These are phyloP conservation scores for Mycena galopus DNA, from an alignment of 768 basidiomycete species.

Conservation along the genomic window DNA sequence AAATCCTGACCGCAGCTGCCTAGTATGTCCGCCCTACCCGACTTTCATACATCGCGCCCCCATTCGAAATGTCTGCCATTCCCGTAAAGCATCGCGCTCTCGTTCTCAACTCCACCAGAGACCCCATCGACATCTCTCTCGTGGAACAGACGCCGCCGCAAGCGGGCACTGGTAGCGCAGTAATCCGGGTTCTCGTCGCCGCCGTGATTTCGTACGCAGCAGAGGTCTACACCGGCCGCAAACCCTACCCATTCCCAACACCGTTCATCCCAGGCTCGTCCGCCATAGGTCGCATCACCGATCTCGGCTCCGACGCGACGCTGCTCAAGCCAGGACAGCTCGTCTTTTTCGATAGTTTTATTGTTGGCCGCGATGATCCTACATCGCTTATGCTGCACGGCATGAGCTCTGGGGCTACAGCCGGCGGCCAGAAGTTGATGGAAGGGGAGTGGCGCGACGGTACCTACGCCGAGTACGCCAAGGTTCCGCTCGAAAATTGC, in stretches of 20 bases:
- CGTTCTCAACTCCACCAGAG: not conserved
- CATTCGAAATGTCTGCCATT: not conserved
- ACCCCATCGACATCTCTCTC: not conserved
- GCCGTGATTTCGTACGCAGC: not conserved
- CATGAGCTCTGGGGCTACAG: not conserved
- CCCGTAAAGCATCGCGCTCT: not conserved
- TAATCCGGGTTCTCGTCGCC: not conserved
- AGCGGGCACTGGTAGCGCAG: not conserved
- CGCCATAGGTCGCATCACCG: constrained; percentile 2
- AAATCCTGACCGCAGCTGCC: no score
- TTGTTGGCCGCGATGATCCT: constrained; percentile 7
- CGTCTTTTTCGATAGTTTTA: not conserved
- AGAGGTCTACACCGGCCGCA: not conserved
- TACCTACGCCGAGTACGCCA: constrained; percentile 2
- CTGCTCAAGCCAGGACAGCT: not conserved
- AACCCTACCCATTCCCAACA: not conserved
- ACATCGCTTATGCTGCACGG: not conserved
- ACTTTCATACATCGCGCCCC: no score
- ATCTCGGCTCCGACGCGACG: not conserved
- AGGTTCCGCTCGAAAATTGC: constrained; percentile 1
- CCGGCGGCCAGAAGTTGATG: not conserved
- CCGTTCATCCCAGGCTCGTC: not conserved
- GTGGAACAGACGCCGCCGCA: not conserved
- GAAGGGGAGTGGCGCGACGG: not conserved
- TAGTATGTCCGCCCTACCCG: no score